phyloP scores from a whole-genome alignment of 2,329 filamentous ascomycete genomes.

The Ophiostoma sp. region DNA sequence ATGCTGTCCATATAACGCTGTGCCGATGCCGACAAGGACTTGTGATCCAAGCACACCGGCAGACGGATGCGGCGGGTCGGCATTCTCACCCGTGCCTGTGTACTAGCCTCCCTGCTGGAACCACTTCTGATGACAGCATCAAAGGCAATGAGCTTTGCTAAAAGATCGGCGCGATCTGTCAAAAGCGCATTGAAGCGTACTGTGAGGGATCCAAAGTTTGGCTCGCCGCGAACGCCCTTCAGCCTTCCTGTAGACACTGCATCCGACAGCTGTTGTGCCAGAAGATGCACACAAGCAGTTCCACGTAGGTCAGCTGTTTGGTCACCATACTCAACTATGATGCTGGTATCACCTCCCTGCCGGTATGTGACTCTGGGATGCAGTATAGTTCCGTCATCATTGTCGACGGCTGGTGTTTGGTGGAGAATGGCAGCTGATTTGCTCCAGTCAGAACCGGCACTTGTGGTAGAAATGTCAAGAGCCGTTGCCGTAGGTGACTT shows the following conservation, averaged over 20 bases:
- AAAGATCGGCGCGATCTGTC: conserved; percentile 6
- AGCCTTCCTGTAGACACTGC: not conserved
- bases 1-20: conserved; percentile 11
- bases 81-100: not conserved
- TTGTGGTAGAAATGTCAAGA: not conserved
- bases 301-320: conserved; percentile 1
- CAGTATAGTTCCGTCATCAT: not conserved
- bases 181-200: conserved; percentile 5
- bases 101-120: not conserved
- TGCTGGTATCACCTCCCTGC: conserved; percentile 10
- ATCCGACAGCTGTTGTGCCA: not conserved
- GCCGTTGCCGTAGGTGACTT: not conserved
- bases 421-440: not conserved
- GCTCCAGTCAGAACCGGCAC: not conserved
- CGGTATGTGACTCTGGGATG: conserved; percentile 1
- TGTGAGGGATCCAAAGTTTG: conserved; percentile 1
- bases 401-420: not conserved
- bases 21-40: not conserved
- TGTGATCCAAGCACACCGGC: conserved; percentile 4
- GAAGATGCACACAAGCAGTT: conserved; percentile 2
- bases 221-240: not conserved
- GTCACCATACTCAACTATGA: conserved; percentile 3
- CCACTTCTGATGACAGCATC: not conserved
- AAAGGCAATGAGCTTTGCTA: not conserved
- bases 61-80: conserved; percentile 2